Base-by-base conservation (phyloP, 2,329 filamentous ascomycete genomes). In the Cytospora leucostoma region DNA sequence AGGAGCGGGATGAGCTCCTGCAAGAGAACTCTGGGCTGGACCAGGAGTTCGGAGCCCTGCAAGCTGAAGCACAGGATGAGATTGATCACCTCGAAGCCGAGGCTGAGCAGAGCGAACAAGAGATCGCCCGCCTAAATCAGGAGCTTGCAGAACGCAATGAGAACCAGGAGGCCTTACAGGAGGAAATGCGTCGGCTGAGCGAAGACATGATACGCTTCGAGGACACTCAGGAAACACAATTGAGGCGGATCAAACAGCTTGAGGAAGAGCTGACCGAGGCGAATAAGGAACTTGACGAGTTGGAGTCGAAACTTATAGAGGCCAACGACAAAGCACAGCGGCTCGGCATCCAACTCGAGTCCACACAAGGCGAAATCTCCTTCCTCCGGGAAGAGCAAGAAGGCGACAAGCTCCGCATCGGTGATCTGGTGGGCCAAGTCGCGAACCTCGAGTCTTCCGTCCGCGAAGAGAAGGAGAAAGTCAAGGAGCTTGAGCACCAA, bases 301-400 rank as follows among this genome's bases (percentile, higher is more conserved):
- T 97, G 67, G 94, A 97, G 74, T 87, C 90, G 74, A 91, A 91
- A 73, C 84, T 97, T 17, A 84, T 88, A 49, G 94, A 98, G 72
- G 82, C 92, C 7, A 94, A 94, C 72, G 87, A 90, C 69, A 98
- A 98, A 80, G 89, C 90, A 55, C 90, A 96, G 71, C 87, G 93
- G 59, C 82, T 98, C 3, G 89, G 90, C 4, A 92, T 99, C 37
- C 93, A 98, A 72, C 89, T 94, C 68, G 95, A 99, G 76, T 96
- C 92, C 6, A 89, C 90, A 62, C 94, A 97, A 70, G 89, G 89
- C 64, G 95, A 99, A 75, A 96, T 98, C 76, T 88, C 91, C 1
- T 99, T 99, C 82, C 76, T 99, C 57, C 88, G 95, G 1, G 95
- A 99, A 73, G 95, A 99, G 78, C 95, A 99, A 75, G 95, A 99